Evolutionary conservation across 2,329 filamentous ascomycete genomes (phyloP), one percentile per base, ranked within the genome.

Genomic region (Aspergillus latus): DNA sequence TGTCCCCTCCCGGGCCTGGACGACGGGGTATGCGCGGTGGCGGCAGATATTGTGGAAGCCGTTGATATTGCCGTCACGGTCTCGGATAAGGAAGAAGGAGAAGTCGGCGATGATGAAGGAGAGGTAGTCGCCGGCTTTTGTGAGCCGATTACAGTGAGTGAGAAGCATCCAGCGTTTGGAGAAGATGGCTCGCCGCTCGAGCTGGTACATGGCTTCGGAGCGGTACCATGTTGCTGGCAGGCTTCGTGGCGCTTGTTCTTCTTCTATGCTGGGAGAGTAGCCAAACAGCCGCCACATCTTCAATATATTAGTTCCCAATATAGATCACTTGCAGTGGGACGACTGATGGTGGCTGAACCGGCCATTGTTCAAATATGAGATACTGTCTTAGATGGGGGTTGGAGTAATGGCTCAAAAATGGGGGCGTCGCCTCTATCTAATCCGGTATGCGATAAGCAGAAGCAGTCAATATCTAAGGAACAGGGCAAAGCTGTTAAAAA

Each of bases 141-240:
- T 44, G 42, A 44, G 9, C 21, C 42, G 42, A 4, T 16, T 28
- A 11, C 42, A 28, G n/a, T 44, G 42, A 9, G 42, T 44, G 16
- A 44, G 26, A 21, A 44, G 28, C 9, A 44, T 16, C 42, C 42
- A 44, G 10, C 42, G 42, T 28, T 13, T 44, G 9, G 16, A 28
- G 11, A 44, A 44, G 42, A 44, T 44, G 26, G 42, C 65, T 6
- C 66, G 66, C 8, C 65, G 58, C 37, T 68, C 66, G 3, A 67
- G 59, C 45, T 64, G 59, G n/a, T 66, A 66, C 53, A 68, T 59
- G 3, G 59, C 61, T 21, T 62, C 59, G 2, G 65, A 67, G n/a
- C 59, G 61, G 55, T 68, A 67, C 65, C 65, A 67, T 59, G 63
- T 65, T 21, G 64, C 59, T 2, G 65, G 66, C 0, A 67, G 56